A percentile compares a stretch with the other conserved stretches of the same genome.
phyloP scores from a whole-genome alignment of 1,139 yeast genomes.

The Wickerhamomyces sp. region DNA sequence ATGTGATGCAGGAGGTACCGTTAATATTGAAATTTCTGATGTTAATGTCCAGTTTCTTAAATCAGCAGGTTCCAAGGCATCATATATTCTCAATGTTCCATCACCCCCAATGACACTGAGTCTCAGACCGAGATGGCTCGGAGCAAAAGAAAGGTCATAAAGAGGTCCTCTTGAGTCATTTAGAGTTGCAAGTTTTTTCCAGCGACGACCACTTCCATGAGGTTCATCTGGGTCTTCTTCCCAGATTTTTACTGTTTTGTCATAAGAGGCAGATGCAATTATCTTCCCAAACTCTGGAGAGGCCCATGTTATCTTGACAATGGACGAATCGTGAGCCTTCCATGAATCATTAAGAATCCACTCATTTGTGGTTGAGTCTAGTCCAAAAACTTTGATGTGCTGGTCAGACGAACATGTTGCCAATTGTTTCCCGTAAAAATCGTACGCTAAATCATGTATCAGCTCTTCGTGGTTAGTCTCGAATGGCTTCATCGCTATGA shows the following conservation, averaged over 20 bases:
- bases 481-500: conserved; percentile 52
- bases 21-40: conserved; percentile 65
- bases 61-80: conserved; percentile 84
- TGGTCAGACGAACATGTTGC: conserved; percentile 95
- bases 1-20: conserved; percentile 70
- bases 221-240: conserved; percentile 83
- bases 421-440: conserved; percentile 81
- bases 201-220: conserved; percentile 71
- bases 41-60: conserved; percentile 76
- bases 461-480: conserved; percentile 89
- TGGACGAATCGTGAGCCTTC: conserved; percentile 92
- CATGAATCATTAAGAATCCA: conserved; percentile 86
- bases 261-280: conserved; percentile 84
- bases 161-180: conserved; percentile 88
- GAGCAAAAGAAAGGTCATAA: conserved; percentile 87
- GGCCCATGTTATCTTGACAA: conserved; percentile 85
- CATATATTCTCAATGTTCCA: conserved; percentile 82
- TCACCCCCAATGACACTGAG: conserved; percentile 89
- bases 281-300: conserved; percentile 89
- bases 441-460: conserved; percentile 82
- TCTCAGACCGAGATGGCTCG: conserved; percentile 76
- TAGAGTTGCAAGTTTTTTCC: conserved; percentile 71
- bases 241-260: conserved; percentile 84
- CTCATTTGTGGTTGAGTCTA: conserved; percentile 47
- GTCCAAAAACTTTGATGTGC: conserved; percentile 80